Base-by-base conservation (phyloP, 2,329 filamentous ascomycete genomes). In the Ilyonectria destructans region DNA sequence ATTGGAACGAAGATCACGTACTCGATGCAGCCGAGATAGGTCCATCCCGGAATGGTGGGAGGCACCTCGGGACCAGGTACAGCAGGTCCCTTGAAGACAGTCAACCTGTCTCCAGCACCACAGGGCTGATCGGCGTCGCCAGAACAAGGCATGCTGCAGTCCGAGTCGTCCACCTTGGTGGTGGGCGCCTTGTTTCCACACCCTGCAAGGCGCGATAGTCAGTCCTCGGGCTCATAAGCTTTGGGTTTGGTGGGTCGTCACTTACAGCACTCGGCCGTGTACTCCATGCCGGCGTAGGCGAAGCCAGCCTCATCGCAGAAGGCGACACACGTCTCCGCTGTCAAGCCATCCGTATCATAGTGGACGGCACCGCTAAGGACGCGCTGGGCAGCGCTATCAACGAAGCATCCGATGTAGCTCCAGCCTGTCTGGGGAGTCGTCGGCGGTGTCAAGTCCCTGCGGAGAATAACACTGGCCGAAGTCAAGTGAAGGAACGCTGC, bases 71-170 rank as follows among this genome's bases (percentile, higher is more conserved):
- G 62, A 17, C 7, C 26, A 13, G 7, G 7, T 21, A 15, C 29
- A 12, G 51, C 23, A 26, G 26, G 26, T 3, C 62, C 63, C 26
- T 52, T 43, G 65, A 74, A 76, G 29, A 86, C 80, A 62, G 78
- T 84, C 62, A 88, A 76, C 10, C 82, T 80, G 74, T 82, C 79
- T 45, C 75, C 69, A 13, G 86, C 87, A 54, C 88, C 88, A 70
- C 88, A 90, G 8, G 81, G 82, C 75, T 89, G 79, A 13, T 75
- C 77, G 1, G 64, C 69, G 71, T 88, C 85, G 13, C 87, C 88
- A 56, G 83, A 80, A 74, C 88, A 90, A 1, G 84, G 77, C 72
- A 82, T 84, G 48, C 78, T 78, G 77, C 88, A 90, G 23, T 77
- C 74, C 12, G 76, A 76, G 8, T 86, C 85, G 46, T 82, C 81